These are phyloP conservation scores for Arachis hypogaea DNA, from an alignment of 306 rosid species.

Conservation along the genomic window DNA sequence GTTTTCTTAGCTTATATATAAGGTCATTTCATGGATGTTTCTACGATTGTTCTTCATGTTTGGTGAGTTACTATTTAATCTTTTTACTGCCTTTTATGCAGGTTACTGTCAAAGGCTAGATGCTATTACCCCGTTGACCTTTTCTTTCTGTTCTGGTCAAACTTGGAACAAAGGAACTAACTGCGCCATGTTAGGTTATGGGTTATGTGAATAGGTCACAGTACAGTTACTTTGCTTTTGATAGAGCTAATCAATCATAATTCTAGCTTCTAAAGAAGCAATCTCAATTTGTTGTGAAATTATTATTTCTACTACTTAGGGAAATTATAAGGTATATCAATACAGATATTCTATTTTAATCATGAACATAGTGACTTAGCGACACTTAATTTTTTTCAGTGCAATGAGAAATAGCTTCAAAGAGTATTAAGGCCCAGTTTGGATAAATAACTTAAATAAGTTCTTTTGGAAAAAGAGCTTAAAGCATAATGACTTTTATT, in stretches of 20 bases:
- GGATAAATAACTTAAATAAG: too few species aligned
- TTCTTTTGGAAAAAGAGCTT: too few species aligned
- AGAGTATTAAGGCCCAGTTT: too few species aligned
- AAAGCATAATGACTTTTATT: too few species aligned
- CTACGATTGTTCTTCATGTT: slow-evolving; percentile 18
- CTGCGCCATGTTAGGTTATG: slow-evolving; percentile 24
- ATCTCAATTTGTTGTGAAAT: not conserved
- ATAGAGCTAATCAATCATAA: not conserved
- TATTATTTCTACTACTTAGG: not conserved
- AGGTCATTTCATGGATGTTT: not conserved
- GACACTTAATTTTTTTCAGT: too few species aligned
- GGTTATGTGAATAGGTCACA: not conserved
- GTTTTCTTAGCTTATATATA: not conserved
- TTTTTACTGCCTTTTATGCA: slow-evolving; percentile 28
- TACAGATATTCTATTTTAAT: too few species aligned
- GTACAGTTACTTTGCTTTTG: not conserved
- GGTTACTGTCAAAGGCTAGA: slow-evolving; percentile 44
- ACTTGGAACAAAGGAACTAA: slow-evolving; percentile 32
- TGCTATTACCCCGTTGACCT: slow-evolving; percentile 45
- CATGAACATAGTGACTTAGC: too few species aligned
- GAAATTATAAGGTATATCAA: too few species aligned
- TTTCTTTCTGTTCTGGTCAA: slow-evolving; percentile 37
- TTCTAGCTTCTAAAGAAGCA: slow-evolving; percentile 7
- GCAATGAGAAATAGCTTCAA: too few species aligned
- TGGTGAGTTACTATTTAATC: slow-evolving; percentile 10